Conservation (phyloP, 768 basidiomycete species). For the Lactifluus subvellereus region DNA sequence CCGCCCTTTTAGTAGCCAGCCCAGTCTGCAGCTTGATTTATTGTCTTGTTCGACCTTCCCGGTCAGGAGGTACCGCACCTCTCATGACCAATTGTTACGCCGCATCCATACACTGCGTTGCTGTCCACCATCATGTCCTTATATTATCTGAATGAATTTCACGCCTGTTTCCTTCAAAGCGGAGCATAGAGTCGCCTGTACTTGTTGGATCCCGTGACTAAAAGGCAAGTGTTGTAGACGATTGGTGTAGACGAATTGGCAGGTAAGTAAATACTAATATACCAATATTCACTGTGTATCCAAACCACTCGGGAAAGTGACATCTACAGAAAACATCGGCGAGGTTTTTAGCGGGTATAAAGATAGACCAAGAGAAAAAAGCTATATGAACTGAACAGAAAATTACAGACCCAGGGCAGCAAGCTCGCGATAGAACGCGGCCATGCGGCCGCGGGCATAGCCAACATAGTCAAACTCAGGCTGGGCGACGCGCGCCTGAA, state of each 20-base stretch:
- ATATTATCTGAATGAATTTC: slow-evolving; percentile 30
- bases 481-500: slow-evolving; percentile 50
- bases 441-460: slow-evolving; percentile 69
- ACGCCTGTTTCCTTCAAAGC: not conserved
- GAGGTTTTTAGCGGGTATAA: not conserved
- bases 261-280: not conserved
- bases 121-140: slow-evolving; percentile 30
- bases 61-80: slow-evolving; percentile 27
- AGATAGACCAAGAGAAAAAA: not conserved
- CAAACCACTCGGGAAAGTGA: too few species aligned
- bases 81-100: slow-evolving; percentile 23
- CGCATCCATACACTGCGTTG: slow-evolving; percentile 18
- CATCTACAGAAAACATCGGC: not conserved
- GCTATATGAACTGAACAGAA: not conserved
- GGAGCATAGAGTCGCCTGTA: not conserved
- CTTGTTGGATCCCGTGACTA: not conserved
- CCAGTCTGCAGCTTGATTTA: slow-evolving; percentile 33
- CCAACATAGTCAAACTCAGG: slow-evolving; percentile 88
- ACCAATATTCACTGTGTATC: not conserved
- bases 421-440: slow-evolving; percentile 54
- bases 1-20: slow-evolving; percentile 30
- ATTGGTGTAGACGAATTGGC: not conserved
- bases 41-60: slow-evolving; percentile 29
- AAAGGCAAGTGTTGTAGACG: not conserved
- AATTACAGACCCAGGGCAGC: slow-evolving; percentile 37